Conservation (phyloP, 306 rosid genomes). For the Sicyos baderoa region DNA sequence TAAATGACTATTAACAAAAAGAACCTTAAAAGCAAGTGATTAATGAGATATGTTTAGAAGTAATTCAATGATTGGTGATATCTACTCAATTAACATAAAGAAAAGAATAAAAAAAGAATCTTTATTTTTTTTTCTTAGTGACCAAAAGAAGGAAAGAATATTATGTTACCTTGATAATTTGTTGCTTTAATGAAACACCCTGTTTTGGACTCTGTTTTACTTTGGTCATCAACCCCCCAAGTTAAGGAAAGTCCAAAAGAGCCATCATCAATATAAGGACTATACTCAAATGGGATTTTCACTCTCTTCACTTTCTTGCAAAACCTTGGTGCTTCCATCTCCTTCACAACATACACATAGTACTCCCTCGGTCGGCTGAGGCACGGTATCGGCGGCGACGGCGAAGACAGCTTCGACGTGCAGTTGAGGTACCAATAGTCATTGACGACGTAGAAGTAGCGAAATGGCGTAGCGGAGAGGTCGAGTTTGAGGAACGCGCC, state of each 20-base stretch:
- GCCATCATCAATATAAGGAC: conserved; percentile 56
- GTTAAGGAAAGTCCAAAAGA: conserved; percentile 64
- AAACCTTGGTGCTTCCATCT: conserved; percentile 37
- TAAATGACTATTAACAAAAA: background rate
- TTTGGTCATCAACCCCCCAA: conserved; percentile 28
- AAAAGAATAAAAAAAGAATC: too few relatives aligned
- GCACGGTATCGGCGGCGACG: conserved; percentile 46
- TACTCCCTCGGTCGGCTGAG: conserved; percentile 31
- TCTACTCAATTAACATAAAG: background rate
- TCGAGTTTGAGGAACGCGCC: conserved; percentile 59
- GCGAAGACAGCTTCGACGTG: conserved; percentile 29
- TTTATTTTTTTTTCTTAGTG: background rate
- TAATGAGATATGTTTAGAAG: background rate
- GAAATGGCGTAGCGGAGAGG: conserved; percentile 55
- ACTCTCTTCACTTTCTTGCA: conserved; percentile 48
- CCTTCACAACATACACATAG: conserved; percentile 56
- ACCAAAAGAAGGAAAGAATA: conserved; percentile 8
- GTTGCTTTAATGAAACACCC: background rate
- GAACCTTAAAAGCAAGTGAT: background rate
- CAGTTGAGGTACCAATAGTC: conserved; percentile 57
- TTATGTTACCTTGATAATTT: background rate
- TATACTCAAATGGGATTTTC: conserved; percentile 57
- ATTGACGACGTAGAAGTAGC: conserved; percentile 37
- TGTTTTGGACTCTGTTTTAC: background rate
- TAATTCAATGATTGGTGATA: background rate